Base-by-base conservation (phyloP, 2,329 filamentous ascomycete genomes). In the Colletotrichum viniferum region DNA sequence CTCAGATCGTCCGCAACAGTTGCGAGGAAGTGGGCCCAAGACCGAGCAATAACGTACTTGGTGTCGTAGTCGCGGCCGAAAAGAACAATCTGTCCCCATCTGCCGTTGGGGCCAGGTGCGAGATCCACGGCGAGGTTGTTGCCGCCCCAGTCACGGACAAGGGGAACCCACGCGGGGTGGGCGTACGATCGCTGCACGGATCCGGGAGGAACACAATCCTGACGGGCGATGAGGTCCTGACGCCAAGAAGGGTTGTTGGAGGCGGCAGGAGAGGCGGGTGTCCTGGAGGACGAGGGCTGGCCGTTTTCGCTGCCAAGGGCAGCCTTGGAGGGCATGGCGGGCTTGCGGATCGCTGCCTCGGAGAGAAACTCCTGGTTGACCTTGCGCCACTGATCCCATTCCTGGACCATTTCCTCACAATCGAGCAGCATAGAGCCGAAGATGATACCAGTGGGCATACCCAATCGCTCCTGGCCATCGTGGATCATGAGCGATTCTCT, bases 51-150 rank as follows among this genome's bases (percentile, higher is more conserved):
- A 8, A 99, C 97, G 82, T 98, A 99, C 87, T 99, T 99, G 85
- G 95, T 98, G 83, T 99, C 97, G 85, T 98, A 99, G 86, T 99
- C 97, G 76, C 97, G 95, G 66, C 97, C 97, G 83, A 98, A 98
- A 77, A 99, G 90, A 81, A 99, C 98, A 78, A 99, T 92, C 84
- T 99, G 97, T 69, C 97, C 97, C 96, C 97, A 99, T 83, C 93
- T 94, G 52, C 97, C 97, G 62, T 91, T 91, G 12, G 96, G 95
- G 4, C 97, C 97, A 26, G 97, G 97, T 8, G 96, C 95, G 74
- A 99, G 88, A 84, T 99, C 97, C 62, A 98, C 92, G 21, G 96
- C 96, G 81, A 99, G 89, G 87, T 98, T 97, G 90, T 99, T 99
- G 85, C 97, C 97, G 83, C 97, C 97, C 97, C 97, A 99, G 84